These are phyloP conservation scores for Chaetomium sp. DNA, from an alignment of 2,329 filamentous ascomycete species.

Conservation along the genomic window DNA sequence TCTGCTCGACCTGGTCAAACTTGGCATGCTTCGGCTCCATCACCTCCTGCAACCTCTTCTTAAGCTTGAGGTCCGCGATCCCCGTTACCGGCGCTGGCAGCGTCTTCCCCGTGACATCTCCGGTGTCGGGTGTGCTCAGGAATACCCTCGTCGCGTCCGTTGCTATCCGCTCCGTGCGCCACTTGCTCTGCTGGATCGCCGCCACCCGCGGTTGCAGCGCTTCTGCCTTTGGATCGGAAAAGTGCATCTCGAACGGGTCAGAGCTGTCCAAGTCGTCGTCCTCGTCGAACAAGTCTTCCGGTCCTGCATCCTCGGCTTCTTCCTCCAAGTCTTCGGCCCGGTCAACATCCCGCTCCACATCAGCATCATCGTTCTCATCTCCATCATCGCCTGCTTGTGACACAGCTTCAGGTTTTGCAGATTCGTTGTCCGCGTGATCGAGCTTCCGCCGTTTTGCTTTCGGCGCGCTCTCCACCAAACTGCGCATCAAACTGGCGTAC, in stretches of 20 bases:
- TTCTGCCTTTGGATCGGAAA: slow-evolving; percentile 59
- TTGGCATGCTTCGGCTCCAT: slow-evolving; percentile 46
- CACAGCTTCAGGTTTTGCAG: not conserved
- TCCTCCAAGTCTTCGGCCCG: slow-evolving; percentile 41
- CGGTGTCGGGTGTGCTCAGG: slow-evolving; percentile 39
- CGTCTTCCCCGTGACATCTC: slow-evolving; percentile 28
- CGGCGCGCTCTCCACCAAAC: slow-evolving; percentile 38
- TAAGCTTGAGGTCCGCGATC: slow-evolving; percentile 53
- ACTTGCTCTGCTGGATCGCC: slow-evolving; percentile 44
- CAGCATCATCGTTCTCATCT: slow-evolving; percentile 24
- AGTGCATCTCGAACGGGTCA: slow-evolving; percentile 79
- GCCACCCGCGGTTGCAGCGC: slow-evolving; percentile 49
- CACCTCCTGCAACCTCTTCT: slow-evolving; percentile 58
- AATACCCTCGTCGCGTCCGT: slow-evolving; percentile 44
- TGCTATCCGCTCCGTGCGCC: slow-evolving; percentile 42
- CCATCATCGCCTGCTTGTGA: slow-evolving; percentile 23
- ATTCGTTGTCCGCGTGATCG: slow-evolving; percentile 29
- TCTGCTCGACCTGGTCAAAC: slow-evolving; percentile 57
- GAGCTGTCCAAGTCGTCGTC: slow-evolving; percentile 41
- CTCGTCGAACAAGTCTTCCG: slow-evolving; percentile 34
- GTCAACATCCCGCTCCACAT: slow-evolving; percentile 35
- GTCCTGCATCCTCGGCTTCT: slow-evolving; percentile 32
- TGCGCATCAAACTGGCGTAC: slow-evolving; percentile 54
- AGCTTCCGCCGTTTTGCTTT: slow-evolving; percentile 54
- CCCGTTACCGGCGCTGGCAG: slow-evolving; percentile 33